These are phyloP conservation scores for Plenodomus biglobosus DNA, from an alignment of 2,329 filamentous ascomycete genomes.

Conservation along the genomic window DNA sequence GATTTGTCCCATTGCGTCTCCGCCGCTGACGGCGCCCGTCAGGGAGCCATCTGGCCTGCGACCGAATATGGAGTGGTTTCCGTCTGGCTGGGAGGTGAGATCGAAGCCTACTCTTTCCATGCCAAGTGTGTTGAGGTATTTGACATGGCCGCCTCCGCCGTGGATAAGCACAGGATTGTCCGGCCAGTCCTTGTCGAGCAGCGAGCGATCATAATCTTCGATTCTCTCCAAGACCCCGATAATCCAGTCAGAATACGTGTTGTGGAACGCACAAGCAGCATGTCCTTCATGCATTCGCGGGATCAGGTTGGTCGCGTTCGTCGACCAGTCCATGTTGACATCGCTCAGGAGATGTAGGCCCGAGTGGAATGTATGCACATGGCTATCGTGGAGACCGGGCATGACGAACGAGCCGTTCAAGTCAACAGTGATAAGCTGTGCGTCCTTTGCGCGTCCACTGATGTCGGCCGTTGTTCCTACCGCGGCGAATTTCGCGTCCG, in stretches of 20 bases:
- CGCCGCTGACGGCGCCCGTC: constrained; percentile 31
- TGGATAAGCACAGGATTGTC: no score
- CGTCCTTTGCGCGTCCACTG: constrained; percentile 11
- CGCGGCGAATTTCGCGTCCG: constrained; percentile 24
- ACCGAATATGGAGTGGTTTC: constrained; percentile 16
- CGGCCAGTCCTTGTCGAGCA: no score
- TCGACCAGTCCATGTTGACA: neutral
- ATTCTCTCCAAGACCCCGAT: no score
- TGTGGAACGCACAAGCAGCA: constrained; percentile 31
- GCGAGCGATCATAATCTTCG: no score
- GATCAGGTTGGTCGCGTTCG: constrained; percentile 7
- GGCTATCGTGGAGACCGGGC: constrained; percentile 45
- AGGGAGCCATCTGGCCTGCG: constrained; percentile 22
- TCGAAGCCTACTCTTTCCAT: constrained; percentile 23
- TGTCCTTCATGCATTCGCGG: constrained; percentile 25
- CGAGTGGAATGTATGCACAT: constrained; percentile 30
- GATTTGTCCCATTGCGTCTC: constrained; percentile 23
- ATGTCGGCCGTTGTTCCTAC: constrained; percentile 32
- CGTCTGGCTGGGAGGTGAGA: constrained; percentile 13
- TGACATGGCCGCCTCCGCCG: no score
- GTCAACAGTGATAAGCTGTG: constrained; percentile 23
- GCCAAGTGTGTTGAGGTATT: neutral
- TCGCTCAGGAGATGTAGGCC: no score
- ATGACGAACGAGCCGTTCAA: constrained; percentile 36
- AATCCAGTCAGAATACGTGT: constrained; percentile 28